Evolutionary conservation across 2,329 filamentous ascomycete species (phyloP).

Genomic region (Neofusicoccum laricinum): DNA sequence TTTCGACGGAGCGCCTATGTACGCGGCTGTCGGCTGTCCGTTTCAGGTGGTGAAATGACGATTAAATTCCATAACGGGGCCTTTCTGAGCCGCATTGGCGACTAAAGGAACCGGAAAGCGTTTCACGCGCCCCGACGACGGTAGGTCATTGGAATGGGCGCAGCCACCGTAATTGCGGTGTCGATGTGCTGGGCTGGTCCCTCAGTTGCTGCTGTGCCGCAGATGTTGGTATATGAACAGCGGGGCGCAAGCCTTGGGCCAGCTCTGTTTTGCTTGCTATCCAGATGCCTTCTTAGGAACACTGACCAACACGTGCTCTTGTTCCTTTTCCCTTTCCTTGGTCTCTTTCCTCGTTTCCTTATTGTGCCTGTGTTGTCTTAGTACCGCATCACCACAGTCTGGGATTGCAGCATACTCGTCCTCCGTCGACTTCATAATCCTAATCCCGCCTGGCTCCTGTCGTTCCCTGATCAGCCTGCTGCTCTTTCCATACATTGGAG

Average conservation of each 20-base stretch:
- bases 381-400: neutral
- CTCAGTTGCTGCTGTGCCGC: slow-evolving; percentile 15
- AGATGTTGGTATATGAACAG: slow-evolving; percentile 11
- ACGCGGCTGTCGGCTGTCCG: slow-evolving; percentile 31
- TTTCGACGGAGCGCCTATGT: slow-evolving; percentile 31
- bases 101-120: slow-evolving; percentile 39
- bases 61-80: slow-evolving; percentile 23
- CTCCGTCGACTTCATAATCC: slow-evolving; percentile 1
- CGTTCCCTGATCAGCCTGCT: neutral
- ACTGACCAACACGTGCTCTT: neutral
- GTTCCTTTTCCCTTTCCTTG: slow-evolving; percentile 1
- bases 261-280: slow-evolving; percentile 1
- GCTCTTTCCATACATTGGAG: neutral
- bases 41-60: slow-evolving; percentile 24
- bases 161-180: slow-evolving; percentile 8
- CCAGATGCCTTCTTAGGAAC: slow-evolving; percentile 1
- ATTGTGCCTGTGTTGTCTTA: neutral
- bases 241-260: neutral
- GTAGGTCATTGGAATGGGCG: slow-evolving; percentile 23
- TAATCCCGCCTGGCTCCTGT: slow-evolving; percentile 5
- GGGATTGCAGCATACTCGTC: neutral
- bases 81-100: slow-evolving; percentile 32
- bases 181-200: neutral
- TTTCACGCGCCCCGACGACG: slow-evolving; percentile 39
- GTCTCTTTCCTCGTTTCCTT: slow-evolving; percentile 12